Conservation (phyloP, 2,329 filamentous ascomycete genomes). For the Madurella fahalii region DNA sequence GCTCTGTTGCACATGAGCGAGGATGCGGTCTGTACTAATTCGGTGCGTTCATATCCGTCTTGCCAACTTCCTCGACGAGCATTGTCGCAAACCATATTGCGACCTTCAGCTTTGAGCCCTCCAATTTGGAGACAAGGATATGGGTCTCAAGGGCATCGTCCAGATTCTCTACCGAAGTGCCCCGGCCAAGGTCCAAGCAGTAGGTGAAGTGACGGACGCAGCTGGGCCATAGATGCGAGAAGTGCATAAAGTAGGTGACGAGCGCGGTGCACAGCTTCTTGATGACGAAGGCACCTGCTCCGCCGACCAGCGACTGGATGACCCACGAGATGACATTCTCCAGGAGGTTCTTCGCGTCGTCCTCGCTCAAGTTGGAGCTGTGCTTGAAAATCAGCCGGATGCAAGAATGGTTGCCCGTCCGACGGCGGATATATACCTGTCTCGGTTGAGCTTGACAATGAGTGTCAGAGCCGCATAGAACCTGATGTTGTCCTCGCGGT, state of each 20-base stretch:
- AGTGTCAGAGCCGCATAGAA: slow-evolving; percentile 94
- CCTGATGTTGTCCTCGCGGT: slow-evolving; percentile 68
- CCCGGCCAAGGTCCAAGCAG: slow-evolving; percentile 49
- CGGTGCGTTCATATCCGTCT: slow-evolving; percentile 58
- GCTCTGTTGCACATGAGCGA: neutral
- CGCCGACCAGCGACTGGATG: slow-evolving; percentile 48
- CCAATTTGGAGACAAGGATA: slow-evolving; percentile 43
- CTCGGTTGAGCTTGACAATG: slow-evolving; percentile 91
- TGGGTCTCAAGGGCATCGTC: slow-evolving; percentile 40
- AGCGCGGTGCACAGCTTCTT: slow-evolving; percentile 75
- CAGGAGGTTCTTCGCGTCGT: slow-evolving; percentile 57
- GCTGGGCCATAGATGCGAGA: slow-evolving; percentile 61
- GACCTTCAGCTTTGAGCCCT: slow-evolving; percentile 49
- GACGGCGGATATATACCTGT: slow-evolving; percentile 54
- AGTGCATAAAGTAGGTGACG: slow-evolving; percentile 70
- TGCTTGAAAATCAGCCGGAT: slow-evolving; percentile 12
- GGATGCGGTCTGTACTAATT: slow-evolving; percentile 48
- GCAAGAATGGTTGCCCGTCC: neutral
- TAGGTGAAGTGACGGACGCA: slow-evolving; percentile 62
- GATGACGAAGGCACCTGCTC: slow-evolving; percentile 57
- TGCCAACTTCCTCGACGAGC: slow-evolving; percentile 63
- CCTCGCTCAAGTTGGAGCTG: slow-evolving; percentile 49
- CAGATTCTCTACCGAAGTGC: slow-evolving; percentile 46
- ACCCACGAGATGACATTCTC: slow-evolving; percentile 61
- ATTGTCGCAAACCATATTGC: slow-evolving; percentile 62